phyloP scores from a whole-genome alignment of 495 filamentous ascomycete genomes.

The Polyplosphaeria fusca region DNA sequence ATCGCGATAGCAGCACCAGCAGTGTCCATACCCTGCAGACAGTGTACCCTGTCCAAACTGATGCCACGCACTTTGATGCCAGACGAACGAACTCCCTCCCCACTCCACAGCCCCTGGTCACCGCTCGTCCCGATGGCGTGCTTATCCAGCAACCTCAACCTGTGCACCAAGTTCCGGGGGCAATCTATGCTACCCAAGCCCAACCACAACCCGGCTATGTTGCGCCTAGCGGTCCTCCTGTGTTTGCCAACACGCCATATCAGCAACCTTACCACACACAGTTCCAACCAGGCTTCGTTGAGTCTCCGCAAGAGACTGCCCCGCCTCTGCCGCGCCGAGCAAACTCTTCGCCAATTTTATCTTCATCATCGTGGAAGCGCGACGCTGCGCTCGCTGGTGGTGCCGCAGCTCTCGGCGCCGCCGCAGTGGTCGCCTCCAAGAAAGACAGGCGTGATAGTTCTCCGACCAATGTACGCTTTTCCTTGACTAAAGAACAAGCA shows the following conservation, averaged over 20 bases:
- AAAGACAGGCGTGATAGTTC: slow-evolving; percentile 24
- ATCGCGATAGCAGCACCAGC: slow-evolving; percentile 29
- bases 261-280: slow-evolving; percentile 4
- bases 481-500: slow-evolving; percentile 38
- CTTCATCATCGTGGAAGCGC: slow-evolving; percentile 24
- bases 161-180: slow-evolving; percentile 35
- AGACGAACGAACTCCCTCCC: slow-evolving; percentile 19
- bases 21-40: slow-evolving; percentile 33
- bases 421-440: slow-evolving; percentile 22
- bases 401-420: slow-evolving; percentile 33
- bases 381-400: slow-evolving; percentile 37
- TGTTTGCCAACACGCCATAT: slow-evolving; percentile 30
- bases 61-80: slow-evolving; percentile 31
- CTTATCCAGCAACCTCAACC: slow-evolving; percentile 44
- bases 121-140: slow-evolving; percentile 34
- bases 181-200: slow-evolving; percentile 27
- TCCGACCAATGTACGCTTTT: slow-evolving; percentile 37
- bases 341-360: slow-evolving; percentile 25
- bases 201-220: slow-evolving; percentile 25
- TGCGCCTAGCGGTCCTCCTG: slow-evolving; percentile 36
- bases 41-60: slow-evolving; percentile 32
- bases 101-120: slow-evolving; percentile 21
- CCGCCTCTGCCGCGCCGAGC: slow-evolving; percentile 23
- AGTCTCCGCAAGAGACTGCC: slow-evolving; percentile 4
- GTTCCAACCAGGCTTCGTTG: slow-evolving; percentile 7